Conservation (phyloP, 2,329 filamentous ascomycete genomes). For the Penicillium decumbens region DNA sequence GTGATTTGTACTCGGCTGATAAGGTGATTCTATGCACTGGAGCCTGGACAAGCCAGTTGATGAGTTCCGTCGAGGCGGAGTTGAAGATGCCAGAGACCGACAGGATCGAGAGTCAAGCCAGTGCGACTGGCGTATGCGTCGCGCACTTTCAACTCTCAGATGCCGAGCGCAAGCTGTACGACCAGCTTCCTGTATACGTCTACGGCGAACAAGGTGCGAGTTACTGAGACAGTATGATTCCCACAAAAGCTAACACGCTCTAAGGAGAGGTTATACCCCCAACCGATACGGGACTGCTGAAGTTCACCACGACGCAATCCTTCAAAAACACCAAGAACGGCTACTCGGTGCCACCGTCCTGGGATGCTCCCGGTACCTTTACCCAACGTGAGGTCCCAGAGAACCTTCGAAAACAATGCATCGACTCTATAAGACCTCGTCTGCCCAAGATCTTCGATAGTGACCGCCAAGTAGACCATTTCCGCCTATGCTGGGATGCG, state of each 20-base stretch:
- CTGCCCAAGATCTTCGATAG: slow-evolving; percentile 29
- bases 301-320: slow-evolving; percentile 59
- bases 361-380: background rate
- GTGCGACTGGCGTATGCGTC: slow-evolving; percentile 57
- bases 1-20: slow-evolving; percentile 47
- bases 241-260: background rate
- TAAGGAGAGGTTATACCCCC: slow-evolving; percentile 47
- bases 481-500: slow-evolving; percentile 56
- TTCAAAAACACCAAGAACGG: slow-evolving; percentile 49
- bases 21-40: slow-evolving; percentile 54
- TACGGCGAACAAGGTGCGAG: slow-evolving; percentile 41
- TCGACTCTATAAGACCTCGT: slow-evolving; percentile 21
- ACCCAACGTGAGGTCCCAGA: slow-evolving; percentile 43
- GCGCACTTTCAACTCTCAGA: slow-evolving; percentile 54
- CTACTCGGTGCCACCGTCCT: slow-evolving; percentile 46
- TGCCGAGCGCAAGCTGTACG: slow-evolving; percentile 47
- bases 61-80: slow-evolving; percentile 48
- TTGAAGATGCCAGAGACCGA: slow-evolving; percentile 45
- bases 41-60: slow-evolving; percentile 53
- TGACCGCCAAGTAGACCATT: slow-evolving; percentile 37
- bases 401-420: slow-evolving; percentile 43
- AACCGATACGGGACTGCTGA: slow-evolving; percentile 50
- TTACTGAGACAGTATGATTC: background rate
- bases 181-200: slow-evolving; percentile 52
- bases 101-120: slow-evolving; percentile 50